Evolutionary conservation across 805 yeast species (phyloP).

Genomic region (Starmerella cellae): DNA sequence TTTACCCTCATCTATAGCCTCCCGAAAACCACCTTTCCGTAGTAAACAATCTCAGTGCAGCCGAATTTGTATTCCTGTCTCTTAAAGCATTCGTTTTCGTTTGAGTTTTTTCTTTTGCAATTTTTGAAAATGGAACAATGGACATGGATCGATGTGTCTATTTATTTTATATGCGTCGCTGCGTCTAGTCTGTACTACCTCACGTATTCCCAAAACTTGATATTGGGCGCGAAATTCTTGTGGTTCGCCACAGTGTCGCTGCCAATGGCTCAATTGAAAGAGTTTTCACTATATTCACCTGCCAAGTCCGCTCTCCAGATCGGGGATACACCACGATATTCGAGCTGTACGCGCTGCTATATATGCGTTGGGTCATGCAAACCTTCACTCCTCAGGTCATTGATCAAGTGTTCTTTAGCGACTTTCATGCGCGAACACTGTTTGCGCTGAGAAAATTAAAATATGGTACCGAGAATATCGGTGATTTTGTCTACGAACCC

Average conservation of each 20-base stretch:
- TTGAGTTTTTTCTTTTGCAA: too few species aligned
- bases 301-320: constrained; percentile 21
- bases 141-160: constrained; percentile 16
- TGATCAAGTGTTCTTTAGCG: constrained; percentile 21
- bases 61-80: too few species aligned
- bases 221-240: constrained; percentile 1
- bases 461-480: constrained; percentile 25
- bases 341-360: constrained; percentile 20
- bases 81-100: too few species aligned
- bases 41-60: too few species aligned
- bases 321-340: constrained; percentile 18
- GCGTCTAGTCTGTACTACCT: neutral
- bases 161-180: constrained; percentile 2
- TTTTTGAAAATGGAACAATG: constrained; percentile 23
- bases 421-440: constrained; percentile 17
- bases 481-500: constrained; percentile 20
- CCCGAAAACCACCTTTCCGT: too few species aligned
- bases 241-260: constrained; percentile 16
- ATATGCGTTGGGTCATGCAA: constrained; percentile 20
- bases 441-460: constrained; percentile 22
- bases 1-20: too few species aligned
- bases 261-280: constrained; percentile 20
- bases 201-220: neutral
- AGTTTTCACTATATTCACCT: constrained; percentile 20
- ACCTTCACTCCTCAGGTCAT: constrained; percentile 19